Conservation (phyloP, 1,284 basidiomycete species). For the Somion occarium region DNA sequence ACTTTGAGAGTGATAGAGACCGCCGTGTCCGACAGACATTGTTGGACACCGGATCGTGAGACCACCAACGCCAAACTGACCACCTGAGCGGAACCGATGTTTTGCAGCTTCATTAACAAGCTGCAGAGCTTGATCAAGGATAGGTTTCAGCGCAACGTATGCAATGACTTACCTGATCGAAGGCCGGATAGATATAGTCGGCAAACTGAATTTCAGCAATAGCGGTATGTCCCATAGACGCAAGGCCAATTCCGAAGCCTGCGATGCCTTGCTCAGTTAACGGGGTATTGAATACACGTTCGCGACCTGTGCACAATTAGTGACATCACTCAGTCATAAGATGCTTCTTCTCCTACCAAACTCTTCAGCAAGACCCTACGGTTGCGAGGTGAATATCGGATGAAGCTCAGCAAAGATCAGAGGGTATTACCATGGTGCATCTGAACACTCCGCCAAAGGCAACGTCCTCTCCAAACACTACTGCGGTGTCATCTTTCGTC, state of each 20-base stretch:
- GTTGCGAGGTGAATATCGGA: slow-evolving; percentile 11
- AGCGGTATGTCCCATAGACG: slow-evolving; percentile 90
- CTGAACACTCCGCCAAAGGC: slow-evolving; percentile 93
- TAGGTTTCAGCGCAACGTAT: neutral
- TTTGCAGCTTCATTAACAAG: slow-evolving; percentile 96
- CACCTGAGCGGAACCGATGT: slow-evolving; percentile 85
- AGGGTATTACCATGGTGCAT: slow-evolving; percentile 76
- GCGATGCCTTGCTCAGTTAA: slow-evolving; percentile 93
- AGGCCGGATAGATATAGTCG: slow-evolving; percentile 88
- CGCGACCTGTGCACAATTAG: slow-evolving; percentile 51
- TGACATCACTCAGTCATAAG: slow-evolving; percentile 3
- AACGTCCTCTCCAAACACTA: slow-evolving; percentile 93
- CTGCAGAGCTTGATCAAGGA: slow-evolving; percentile 34
- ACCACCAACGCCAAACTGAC: slow-evolving; percentile 78
- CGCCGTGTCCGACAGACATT: slow-evolving; percentile 92
- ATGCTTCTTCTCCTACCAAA: slow-evolving; percentile 54
- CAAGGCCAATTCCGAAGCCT: slow-evolving; percentile 90
- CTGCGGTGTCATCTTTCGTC: slow-evolving; percentile 79
- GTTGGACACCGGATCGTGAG: slow-evolving; percentile 87
- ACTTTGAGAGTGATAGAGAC: slow-evolving; percentile 90
- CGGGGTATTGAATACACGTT: slow-evolving; percentile 95
- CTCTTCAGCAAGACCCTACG: slow-evolving; percentile 85
- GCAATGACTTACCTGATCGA: slow-evolving; percentile 68
- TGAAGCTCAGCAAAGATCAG: slow-evolving; percentile 2
- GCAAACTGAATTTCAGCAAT: slow-evolving; percentile 92